Evolutionary conservation across 2,329 filamentous ascomycete genomes (phyloP), one percentile per base, ranked within the genome.

Genomic region (Talaromyces atroroseus): DNA sequence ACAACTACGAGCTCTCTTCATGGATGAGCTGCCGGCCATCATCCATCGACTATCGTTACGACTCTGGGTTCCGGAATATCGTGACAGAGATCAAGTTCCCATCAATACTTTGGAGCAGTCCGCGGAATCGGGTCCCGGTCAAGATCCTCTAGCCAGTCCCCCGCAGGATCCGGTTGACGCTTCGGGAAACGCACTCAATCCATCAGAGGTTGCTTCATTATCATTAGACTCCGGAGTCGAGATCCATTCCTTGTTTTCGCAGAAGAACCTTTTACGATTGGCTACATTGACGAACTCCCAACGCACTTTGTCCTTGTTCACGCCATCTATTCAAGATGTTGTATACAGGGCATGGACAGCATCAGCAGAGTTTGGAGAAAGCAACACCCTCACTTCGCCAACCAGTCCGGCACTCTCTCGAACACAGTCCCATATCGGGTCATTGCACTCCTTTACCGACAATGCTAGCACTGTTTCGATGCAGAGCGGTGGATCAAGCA

Each of bases 1-100:
- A 52, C 94, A 97, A 72, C 76, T 99, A 59, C 86, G 94, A 29
- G 90, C 92, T 54, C 71, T 99, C 62, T 95, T 99, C 80, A 97
- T 97, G 91, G 92, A 99, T 62, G 94, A 99, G 71, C 76, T 99
- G 23, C 94, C 94, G 0, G 92, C 92, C 49, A 97, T 97, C 58
- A 96, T 99, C 60, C 94, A 99, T 73, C 84, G 91, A 52, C 76
- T 99, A 20, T 97, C 92, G 0, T 77, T 97, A 57, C 85, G 89
- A 62, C 74, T 96, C 50, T 96, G 91, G 86, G 94, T 90, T 54
- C 90, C 92, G 0, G 92, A 97, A 63, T 90, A 94, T 69, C 80
- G 85, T 51, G 81, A 83, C 21, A 82, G 84, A 29, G 50, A 50
- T 50, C 87, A 89, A 62, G 79, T 79, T 36, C 80, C 84, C 59